phyloP scores from a whole-genome alignment of 108 stramenopile genomes.

The Pseudonitzschia delicatissima region DNA sequence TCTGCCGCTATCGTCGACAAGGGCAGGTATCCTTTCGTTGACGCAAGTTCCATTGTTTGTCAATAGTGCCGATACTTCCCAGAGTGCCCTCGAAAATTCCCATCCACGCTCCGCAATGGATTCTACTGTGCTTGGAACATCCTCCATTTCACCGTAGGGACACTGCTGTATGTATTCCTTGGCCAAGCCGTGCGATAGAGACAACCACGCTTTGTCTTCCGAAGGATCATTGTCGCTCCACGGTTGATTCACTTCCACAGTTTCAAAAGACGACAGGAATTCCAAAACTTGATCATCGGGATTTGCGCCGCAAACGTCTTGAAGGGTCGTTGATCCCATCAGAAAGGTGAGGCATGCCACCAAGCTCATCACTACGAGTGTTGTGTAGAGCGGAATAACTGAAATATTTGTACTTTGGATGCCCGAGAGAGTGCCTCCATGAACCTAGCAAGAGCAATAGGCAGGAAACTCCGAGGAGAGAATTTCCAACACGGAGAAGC shows the following conservation, averaged over 20 bases:
- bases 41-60: background rate
- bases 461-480: no score
- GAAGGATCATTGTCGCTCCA: background rate
- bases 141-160: background rate
- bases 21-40: background rate
- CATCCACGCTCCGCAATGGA: background rate
- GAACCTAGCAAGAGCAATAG: no score
- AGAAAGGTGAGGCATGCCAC: background rate
- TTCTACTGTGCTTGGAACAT: background rate
- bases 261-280: background rate
- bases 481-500: no score
- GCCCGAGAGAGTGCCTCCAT: no score
- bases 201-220: background rate
- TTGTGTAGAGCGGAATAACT: background rate
- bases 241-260: background rate
- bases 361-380: background rate
- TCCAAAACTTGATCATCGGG: background rate
- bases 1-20: background rate
- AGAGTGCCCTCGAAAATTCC: background rate
- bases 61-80: background rate
- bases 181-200: background rate
- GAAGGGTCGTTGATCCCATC: background rate
- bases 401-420: no score
- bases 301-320: background rate
- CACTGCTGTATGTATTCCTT: background rate